Evolutionary conservation across 352 stramenopile species (phyloP), one percentile per base, ranked within the genome.

Genomic region (Albugo candida): DNA sequence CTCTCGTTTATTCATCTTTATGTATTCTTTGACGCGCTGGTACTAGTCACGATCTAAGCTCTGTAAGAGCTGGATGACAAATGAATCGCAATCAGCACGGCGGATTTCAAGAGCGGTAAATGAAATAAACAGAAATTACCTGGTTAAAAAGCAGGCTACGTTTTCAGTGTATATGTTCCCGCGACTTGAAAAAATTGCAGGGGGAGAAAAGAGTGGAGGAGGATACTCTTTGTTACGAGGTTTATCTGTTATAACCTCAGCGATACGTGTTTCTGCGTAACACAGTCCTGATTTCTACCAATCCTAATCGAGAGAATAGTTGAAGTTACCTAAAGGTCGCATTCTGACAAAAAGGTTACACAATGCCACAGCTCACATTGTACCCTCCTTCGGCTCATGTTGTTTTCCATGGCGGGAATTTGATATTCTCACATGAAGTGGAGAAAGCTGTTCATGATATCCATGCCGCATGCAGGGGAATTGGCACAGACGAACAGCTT

Each of bases 1-100:
- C 47, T 85, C 77, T 60, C 67, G 75, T 63, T 84, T 86, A 65
- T 56, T 72, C 77, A 89, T 91, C 56, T 24, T 60, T 31, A 8
- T 31, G 24, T 31, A 8, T 31, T 31, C 24, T 31, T 31, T 31
- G 24, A 31, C 24, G 24, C 8, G 24, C 24, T 31, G 24, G 24
- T 10, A 31, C 3, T 31, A 31, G 24, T 31, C 24, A 31, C 24
- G 24, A 31, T 31, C 24, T 31, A 8, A 3, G 24, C 24, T 31
- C 24, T 31, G 3, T 8, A 31, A 31, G 24, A 31, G 24, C 24
- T 31, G 8, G 8, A 31, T 31, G 3, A 31, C 24, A 31, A 3
- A 31, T 8, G 24, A 8, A 31, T 31, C 8, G 8, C 24, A 3
- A 31, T 31, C 24, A 31, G 24, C 24, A 31, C 8, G 3, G 3